These are phyloP conservation scores for Nepenthes alata DNA, from an alignment of 179 eudicot species.

Conservation along the genomic window DNA sequence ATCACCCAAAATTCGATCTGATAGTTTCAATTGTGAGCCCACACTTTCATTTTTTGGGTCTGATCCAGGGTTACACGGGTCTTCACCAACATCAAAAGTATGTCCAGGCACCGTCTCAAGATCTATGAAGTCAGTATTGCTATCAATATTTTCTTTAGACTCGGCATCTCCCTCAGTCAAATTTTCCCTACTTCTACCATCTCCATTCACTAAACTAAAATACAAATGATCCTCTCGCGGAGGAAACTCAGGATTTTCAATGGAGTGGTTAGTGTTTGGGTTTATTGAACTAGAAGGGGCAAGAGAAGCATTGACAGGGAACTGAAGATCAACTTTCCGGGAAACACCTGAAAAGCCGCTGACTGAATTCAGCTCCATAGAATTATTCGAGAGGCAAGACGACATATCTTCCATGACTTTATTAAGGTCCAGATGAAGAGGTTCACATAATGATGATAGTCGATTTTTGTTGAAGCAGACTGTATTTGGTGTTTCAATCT, in stretches of 20 bases:
- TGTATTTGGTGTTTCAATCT: conserved; percentile 7
- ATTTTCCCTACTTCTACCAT: conserved; percentile 1
- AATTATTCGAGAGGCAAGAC: conserved; percentile 15
- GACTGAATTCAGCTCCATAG: conserved; percentile 11
- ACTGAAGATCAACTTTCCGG: conserved; percentile 6
- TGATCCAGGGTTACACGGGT: conserved; percentile 8
- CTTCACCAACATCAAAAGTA: conserved; percentile 9
- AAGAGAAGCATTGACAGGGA: conserved; percentile 1
- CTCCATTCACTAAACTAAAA: background rate
- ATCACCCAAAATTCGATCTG: conserved; percentile 7
- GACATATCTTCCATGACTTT: conserved; percentile 23
- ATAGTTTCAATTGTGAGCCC: conserved; percentile 17
- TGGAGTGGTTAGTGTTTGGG: background rate
- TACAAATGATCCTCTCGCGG: conserved; percentile 7
- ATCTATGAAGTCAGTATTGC: conserved; percentile 7
- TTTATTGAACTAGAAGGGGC: conserved; percentile 9
- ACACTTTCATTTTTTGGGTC: conserved; percentile 15
- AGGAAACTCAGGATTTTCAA: conserved; percentile 4
- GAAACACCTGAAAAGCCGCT: conserved; percentile 13
- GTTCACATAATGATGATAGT: conserved; percentile 8
- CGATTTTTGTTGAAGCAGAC: conserved; percentile 8
- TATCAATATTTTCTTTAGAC: background rate
- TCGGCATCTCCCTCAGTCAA: conserved; percentile 6
- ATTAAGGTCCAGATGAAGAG: conserved; percentile 37
- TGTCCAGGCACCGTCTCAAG: conserved; percentile 22